Evolutionary conservation across 768 basidiomycete species (phyloP), one percentile per base, ranked within the genome.

Genomic region (Sutorius australiensis): DNA sequence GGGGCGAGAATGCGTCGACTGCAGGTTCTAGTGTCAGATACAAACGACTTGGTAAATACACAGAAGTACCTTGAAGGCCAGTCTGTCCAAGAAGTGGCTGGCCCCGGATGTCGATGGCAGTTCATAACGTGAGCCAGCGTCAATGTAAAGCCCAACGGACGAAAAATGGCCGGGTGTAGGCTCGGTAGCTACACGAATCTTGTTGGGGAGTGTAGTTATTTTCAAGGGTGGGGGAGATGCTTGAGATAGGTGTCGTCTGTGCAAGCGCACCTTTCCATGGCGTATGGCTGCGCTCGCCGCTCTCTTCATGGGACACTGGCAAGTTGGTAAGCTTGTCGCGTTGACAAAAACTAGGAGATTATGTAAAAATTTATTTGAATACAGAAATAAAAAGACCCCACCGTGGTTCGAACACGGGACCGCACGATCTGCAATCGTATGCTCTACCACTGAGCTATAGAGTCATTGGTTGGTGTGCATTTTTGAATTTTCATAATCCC

Each of bases 121-220:
- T 68, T 98, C 97, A 76, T 90, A 95, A 13, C 97, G 80, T 28
- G 91, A 84, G 24, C 97, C 97, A 2, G 92, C 94, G 68, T 98
- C 94, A 61, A 98, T 79, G 63, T 93, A 98, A 37, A 98, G 80
- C 3, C 95, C 97, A 1, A 95, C 80, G 0, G 93, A 87, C 33
- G 94, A 89, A 69, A 98, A 98, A 74, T 98, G 93, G 16, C 93
- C 92, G 0, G 93, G 94, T 4, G 89, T 88, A 2, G 80, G 76
- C 70, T 97, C 92, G 8, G 94, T 97, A 14, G 92, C 93, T 38
- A 98, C 91, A 53, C 93, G 78, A 41, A 98, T 80, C 68, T 87
- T 92, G 74, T 97, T 98, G 6, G 92, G 84, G 0, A 98, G 77
- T 1, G 91, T 93, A 0, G 95, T 95, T 31, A 95, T 77, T 58